Conservation (phyloP, 2,329 filamentous ascomycete species). For the Celoporthe dispersa region DNA sequence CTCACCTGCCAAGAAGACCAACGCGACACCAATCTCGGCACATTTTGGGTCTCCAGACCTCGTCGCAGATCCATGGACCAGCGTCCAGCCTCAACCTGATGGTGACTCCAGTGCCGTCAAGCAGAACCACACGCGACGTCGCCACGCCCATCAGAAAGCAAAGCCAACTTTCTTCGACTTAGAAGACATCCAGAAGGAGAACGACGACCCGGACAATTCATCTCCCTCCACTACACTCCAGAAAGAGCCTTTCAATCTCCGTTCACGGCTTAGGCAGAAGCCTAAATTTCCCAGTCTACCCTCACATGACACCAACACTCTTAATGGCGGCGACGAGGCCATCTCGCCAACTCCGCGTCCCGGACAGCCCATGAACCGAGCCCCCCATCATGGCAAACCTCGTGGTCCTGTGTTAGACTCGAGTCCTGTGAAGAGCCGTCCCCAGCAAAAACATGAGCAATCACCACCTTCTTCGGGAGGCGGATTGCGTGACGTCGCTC, state of each 20-base stretch:
- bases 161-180: slow-evolving; percentile 18
- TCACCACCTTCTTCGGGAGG: background rate
- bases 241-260: no score
- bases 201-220: background rate
- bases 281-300: background rate
- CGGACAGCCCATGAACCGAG: background rate
- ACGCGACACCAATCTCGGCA: slow-evolving; percentile 11
- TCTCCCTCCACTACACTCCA: background rate
- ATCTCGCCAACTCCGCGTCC: background rate
- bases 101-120: slow-evolving; percentile 40
- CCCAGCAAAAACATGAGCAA: background rate
- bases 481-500: background rate
- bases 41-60: background rate
- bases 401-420: background rate
- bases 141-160: slow-evolving; percentile 9
- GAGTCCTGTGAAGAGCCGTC: background rate
- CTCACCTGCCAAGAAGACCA: background rate
- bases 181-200: background rate
- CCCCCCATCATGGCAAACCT: background rate
- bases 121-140: slow-evolving; percentile 1
- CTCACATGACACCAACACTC: background rate
- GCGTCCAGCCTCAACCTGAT: slow-evolving; percentile 32
- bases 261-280: background rate
- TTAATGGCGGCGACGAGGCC: background rate
- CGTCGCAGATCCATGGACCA: slow-evolving; percentile 5